Evolutionary conservation across 192 early-diverging fungal genomes (phyloP), one percentile per base, ranked within the genome.

Genomic region (Rhizophagus clarus): DNA sequence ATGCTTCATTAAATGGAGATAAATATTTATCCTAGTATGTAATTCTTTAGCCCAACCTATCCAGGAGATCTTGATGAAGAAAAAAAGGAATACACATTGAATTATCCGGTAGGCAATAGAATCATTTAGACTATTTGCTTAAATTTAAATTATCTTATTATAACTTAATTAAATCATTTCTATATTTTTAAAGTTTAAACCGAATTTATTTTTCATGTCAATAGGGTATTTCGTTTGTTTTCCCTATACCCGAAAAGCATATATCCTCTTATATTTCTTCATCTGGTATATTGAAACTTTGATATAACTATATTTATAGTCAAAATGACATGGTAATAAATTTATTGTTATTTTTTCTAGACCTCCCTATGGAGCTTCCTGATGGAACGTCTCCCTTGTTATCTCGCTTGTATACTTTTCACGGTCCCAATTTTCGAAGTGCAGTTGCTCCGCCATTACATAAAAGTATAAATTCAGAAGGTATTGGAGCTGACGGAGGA

Each of bases 381-480:
- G 93, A 94, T 81, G 92, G 91, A 8, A 93, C 91, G 29, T 93
- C 94, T 2, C 93, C 94, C 2, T 88, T 93, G 26, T 84, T 89
- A 9, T 87, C 84, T 12, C 87, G 90, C 34, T 80, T 94, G 61
- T 91, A 90, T 67, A 82, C 94, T 14, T 93, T 82, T 72, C 81
- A 86, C n/a, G 89, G 90, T 20, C 81, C 87, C 15, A 82, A 85
- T 56, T 92, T 90, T 88, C 83, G 80, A 42, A 37, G 76, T n/a
- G 85, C 89, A 17, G 72, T 79, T 5, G 77, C 83, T 0, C 87
- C 90, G 3, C 68, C 85, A 1, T 72, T 88, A 22, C 67, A 82
- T 24, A 86, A 81, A 22, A 80, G 84, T 51, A 80, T 82, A 32
- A 83, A 82, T 37, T 42, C 80, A 40, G 72, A 78, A 10, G 79